Evolutionary conservation across 2,329 filamentous ascomycete species (phyloP).

Genomic region (Talaromyces sp.): DNA sequence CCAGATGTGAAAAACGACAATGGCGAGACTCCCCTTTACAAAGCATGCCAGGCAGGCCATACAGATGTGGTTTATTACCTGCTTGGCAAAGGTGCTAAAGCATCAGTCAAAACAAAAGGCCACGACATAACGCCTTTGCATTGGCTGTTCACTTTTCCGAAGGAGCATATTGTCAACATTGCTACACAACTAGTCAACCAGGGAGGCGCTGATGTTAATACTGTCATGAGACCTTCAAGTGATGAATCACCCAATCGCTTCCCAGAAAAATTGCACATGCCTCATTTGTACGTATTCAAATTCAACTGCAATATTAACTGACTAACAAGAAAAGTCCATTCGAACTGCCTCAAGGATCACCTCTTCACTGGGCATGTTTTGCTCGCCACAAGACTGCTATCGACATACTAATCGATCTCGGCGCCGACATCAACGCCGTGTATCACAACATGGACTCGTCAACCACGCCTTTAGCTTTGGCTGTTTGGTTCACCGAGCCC

Average conservation of each 20-base stretch:
- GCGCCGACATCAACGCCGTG: constrained; percentile 18
- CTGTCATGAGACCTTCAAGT: constrained; percentile 14
- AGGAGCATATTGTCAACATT: constrained; percentile 12
- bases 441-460: constrained; percentile 17
- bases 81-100: constrained; percentile 18
- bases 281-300: constrained; percentile 19
- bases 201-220: constrained; percentile 17
- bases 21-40: constrained; percentile 21
- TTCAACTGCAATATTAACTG: not conserved
- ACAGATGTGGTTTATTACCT: constrained; percentile 17
- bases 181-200: constrained; percentile 15
- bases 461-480: constrained; percentile 18
- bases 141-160: constrained; percentile 20
- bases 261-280: constrained; percentile 17
- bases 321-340: constrained; percentile 16
- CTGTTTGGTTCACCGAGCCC: constrained; percentile 18
- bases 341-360: constrained; percentile 21
- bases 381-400: constrained; percentile 16
- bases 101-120: constrained; percentile 14
- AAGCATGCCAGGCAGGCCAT: constrained; percentile 23
- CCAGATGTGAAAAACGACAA: constrained; percentile 21
- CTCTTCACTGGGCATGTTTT: constrained; percentile 23
- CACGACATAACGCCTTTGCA: constrained; percentile 18
- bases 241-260: constrained; percentile 15
- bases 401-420: constrained; percentile 16